These are phyloP conservation scores for Diaporthe batatas DNA, from an alignment of 2,329 filamentous ascomycete genomes.

Conservation along the genomic window DNA sequence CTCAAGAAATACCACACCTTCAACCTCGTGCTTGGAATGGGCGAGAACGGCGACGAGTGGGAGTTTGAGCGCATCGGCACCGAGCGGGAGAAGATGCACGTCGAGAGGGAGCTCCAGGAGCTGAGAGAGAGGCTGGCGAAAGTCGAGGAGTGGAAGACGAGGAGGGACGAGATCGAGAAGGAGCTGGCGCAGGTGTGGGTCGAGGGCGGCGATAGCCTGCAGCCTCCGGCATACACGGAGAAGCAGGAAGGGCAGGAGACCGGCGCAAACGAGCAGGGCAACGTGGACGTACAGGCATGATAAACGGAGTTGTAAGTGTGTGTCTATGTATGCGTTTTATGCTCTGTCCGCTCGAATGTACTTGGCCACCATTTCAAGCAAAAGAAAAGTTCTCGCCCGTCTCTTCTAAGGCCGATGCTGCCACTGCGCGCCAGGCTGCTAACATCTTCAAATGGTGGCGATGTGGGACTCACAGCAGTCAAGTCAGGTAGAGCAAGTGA, in stretches of 20 bases:
- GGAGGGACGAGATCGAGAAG: slow-evolving; percentile 83
- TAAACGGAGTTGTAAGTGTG: neutral
- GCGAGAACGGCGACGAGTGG: slow-evolving; percentile 87
- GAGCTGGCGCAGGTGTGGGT: slow-evolving; percentile 79
- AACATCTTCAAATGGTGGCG: too few relatives aligned
- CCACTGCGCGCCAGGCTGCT: neutral
- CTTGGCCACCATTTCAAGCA: neutral
- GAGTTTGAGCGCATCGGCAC: slow-evolving; percentile 95
- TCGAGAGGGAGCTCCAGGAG: slow-evolving; percentile 91
- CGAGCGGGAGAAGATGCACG: slow-evolving; percentile 90
- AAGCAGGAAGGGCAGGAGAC: neutral
- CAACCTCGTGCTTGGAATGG: slow-evolving; percentile 87
- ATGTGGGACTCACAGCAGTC: too few relatives aligned
- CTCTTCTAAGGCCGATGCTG: neutral
- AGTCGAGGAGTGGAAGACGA: slow-evolving; percentile 86
- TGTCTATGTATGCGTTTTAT: neutral
- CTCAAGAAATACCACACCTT: slow-evolving; percentile 96
- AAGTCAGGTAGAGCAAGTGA: too few relatives aligned
- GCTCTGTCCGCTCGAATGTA: neutral
- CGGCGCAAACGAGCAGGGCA: slow-evolving; percentile 38
- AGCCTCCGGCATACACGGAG: slow-evolving; percentile 61
- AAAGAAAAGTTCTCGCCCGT: neutral
- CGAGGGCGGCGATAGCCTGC: slow-evolving; percentile 62
- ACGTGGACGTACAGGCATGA: slow-evolving; percentile 10
- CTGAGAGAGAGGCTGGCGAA: slow-evolving; percentile 83